A percentile compares a stretch with the other conserved stretches of the same genome.
Evolutionary conservation across 805 yeast species (phyloP).

Genomic region (Wickerhamiella shivajii): DNA sequence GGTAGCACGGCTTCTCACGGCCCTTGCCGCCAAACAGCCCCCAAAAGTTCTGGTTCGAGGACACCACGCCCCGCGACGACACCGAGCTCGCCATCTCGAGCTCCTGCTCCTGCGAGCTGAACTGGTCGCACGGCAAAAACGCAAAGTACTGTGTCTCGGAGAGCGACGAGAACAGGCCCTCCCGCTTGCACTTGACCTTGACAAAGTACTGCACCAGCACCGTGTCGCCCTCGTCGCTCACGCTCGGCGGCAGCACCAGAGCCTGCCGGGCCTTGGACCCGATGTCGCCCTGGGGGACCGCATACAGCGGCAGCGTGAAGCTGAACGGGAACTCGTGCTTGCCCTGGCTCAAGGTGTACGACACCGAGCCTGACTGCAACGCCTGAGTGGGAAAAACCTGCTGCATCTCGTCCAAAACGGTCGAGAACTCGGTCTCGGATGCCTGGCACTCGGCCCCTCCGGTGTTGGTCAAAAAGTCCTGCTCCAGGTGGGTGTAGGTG

Average conservation of each 20-base stretch:
- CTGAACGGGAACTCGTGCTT: constrained; percentile 24
- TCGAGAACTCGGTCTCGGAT: constrained; percentile 16
- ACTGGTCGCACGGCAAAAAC: constrained; percentile 32
- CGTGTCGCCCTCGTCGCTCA: constrained; percentile 18
- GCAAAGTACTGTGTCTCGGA: constrained; percentile 30
- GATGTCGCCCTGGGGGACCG: constrained; percentile 10
- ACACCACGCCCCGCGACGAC: not conserved
- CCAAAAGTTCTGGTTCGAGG: not conserved
- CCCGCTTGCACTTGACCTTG: constrained; percentile 27
- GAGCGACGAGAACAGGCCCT: not conserved
- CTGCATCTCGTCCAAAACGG: constrained; percentile 19
- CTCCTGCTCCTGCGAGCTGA: not conserved
- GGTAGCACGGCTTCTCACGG: constrained; percentile 1
- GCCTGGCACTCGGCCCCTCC: constrained; percentile 15
- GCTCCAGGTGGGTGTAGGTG: constrained; percentile 45
- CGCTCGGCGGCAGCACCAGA: constrained; percentile 23
- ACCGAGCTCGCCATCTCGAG: not conserved
- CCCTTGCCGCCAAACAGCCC: not conserved
- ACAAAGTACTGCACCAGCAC: constrained; percentile 35
- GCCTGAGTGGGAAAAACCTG: constrained; percentile 24
- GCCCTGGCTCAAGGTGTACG: constrained; percentile 25
- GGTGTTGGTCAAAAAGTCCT: constrained; percentile 10
- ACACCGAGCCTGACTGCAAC: constrained; percentile 9
- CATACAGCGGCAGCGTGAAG: constrained; percentile 21
- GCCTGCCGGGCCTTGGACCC: constrained; percentile 10